Percentiles rank a stretch among this genome's conserved stretches.
phyloP scores from a whole-genome alignment of 345 rosid genomes.

The Brassica nigra region DNA sequence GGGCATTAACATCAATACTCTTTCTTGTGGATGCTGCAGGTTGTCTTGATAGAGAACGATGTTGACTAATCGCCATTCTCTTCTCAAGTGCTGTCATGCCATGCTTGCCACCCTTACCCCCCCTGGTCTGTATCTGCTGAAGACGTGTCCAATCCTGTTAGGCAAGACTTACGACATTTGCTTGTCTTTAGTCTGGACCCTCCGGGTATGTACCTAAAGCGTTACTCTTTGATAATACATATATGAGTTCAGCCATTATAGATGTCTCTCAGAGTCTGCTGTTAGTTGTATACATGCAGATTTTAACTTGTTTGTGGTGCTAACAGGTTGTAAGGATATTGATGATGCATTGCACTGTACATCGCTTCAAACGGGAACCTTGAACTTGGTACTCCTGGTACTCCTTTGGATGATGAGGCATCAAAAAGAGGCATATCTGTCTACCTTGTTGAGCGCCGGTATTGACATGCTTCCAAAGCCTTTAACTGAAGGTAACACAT shows the following conservation, averaged over 20 bases:
- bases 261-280: not conserved
- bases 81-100: constrained; percentile 86
- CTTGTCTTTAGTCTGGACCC: constrained; percentile 89
- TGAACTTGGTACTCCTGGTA: constrained; percentile 92
- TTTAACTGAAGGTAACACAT: constrained; percentile 83
- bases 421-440: constrained; percentile 96
- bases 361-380: constrained; percentile 80
- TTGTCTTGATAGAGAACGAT: constrained; percentile 95
- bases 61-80: constrained; percentile 95
- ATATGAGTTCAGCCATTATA: not conserved
- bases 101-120: constrained; percentile 95
- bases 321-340: constrained; percentile 93
- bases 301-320: constrained; percentile 36
- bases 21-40: constrained; percentile 51
- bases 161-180: constrained; percentile 79
- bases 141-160: constrained; percentile 69
- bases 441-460: constrained; percentile 97
- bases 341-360: constrained; percentile 96
- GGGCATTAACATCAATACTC: constrained; percentile 14
- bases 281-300: constrained; percentile 1
- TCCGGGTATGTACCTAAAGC: constrained; percentile 57
- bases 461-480: constrained; percentile 99
- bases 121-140: constrained; percentile 87
- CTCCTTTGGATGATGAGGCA: constrained; percentile 96
- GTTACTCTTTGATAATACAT: not conserved